Evolutionary conservation across 148 eudicot genomes (phyloP).

Genomic region (Drosera capensis): DNA sequence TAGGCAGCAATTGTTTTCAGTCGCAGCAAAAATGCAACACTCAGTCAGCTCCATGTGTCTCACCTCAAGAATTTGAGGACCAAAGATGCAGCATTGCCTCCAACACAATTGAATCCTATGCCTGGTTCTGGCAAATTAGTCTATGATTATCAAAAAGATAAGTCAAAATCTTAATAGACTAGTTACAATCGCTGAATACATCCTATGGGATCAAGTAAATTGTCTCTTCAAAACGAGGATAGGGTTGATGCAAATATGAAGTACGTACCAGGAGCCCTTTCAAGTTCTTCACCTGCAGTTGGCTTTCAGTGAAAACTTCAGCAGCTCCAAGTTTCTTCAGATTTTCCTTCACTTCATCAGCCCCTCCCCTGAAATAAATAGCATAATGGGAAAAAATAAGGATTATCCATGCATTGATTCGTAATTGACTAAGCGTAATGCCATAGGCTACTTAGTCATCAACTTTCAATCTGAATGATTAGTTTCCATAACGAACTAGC

Average conservation of each 20-base stretch:
- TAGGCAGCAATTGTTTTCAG: not conserved
- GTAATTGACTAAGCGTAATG: too few relatives aligned
- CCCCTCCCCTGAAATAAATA: conserved; percentile 44
- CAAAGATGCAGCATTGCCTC: conserved; percentile 82
- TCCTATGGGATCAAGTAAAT: too few relatives aligned
- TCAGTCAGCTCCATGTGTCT: not conserved
- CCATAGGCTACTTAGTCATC: too few relatives aligned
- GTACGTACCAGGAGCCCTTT: conserved; percentile 55
- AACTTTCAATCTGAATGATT: too few relatives aligned
- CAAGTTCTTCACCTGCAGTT: conserved; percentile 64
- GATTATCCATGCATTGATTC: too few relatives aligned
- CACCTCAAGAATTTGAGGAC: conserved; percentile 80
- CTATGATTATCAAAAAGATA: conserved; percentile 10
- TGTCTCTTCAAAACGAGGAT: too few relatives aligned
- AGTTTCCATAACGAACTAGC: too few relatives aligned
- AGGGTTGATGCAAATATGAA: not conserved
- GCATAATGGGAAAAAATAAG: too few relatives aligned
- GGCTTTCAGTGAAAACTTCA: conserved; percentile 68
- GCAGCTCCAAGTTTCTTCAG: conserved; percentile 80
- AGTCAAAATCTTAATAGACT: not conserved
- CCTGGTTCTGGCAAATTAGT: conserved; percentile 61
- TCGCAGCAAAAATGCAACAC: not conserved
- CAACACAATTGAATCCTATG: conserved; percentile 86
- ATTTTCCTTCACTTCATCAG: conserved; percentile 70
- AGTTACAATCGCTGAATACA: not conserved